These are phyloP conservation scores for Cronartium quercuum DNA, from an alignment of 1,284 basidiomycete genomes.

Conservation along the genomic window DNA sequence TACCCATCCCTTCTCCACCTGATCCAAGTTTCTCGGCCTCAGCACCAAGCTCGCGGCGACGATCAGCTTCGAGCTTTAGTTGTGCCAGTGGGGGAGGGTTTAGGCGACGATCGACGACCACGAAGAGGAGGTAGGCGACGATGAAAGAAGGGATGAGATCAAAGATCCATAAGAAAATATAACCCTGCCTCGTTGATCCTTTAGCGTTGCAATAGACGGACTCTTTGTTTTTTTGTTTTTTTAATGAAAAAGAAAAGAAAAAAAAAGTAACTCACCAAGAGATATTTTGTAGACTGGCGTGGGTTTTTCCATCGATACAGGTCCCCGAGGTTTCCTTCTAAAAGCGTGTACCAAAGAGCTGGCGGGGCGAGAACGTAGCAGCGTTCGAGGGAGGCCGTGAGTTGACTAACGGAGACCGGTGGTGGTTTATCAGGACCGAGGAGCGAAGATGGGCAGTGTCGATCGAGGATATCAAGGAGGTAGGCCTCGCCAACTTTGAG, in stretches of 20 bases:
- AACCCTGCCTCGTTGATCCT: conserved; percentile 2
- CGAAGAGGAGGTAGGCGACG: conserved; percentile 26
- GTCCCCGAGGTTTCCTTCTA: not conserved
- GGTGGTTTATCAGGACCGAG: not conserved
- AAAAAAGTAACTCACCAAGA: conserved; percentile 6
- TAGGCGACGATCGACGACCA: conserved; percentile 13
- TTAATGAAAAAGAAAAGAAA: not conserved
- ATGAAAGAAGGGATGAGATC: conserved; percentile 35
- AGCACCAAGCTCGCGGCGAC: conserved; percentile 13
- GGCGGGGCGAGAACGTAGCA: conserved; percentile 22
- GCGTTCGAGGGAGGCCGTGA: conserved; percentile 15
- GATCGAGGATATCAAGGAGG: conserved; percentile 12
- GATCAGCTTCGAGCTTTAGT: conserved; percentile 20
- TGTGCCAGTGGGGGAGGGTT: conserved; percentile 30
- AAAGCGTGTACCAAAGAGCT: conserved; percentile 14
- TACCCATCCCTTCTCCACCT: not conserved
- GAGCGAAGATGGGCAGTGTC: conserved; percentile 15
- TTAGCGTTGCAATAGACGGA: not conserved
- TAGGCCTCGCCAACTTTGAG: conserved; percentile 10
- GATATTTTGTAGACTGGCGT: conserved; percentile 6
- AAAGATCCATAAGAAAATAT: conserved; percentile 26
- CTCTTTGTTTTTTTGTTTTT: not conserved
- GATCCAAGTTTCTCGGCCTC: conserved; percentile 20
- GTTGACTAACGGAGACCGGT: conserved; percentile 13
- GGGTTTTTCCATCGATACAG: conserved; percentile 37